Percentiles rank a stretch among this genome's conserved stretches.
These are phyloP conservation scores for Pelargonium fulgidum DNA, from an alignment of 441 rosid genomes.

Conservation along the genomic window DNA sequence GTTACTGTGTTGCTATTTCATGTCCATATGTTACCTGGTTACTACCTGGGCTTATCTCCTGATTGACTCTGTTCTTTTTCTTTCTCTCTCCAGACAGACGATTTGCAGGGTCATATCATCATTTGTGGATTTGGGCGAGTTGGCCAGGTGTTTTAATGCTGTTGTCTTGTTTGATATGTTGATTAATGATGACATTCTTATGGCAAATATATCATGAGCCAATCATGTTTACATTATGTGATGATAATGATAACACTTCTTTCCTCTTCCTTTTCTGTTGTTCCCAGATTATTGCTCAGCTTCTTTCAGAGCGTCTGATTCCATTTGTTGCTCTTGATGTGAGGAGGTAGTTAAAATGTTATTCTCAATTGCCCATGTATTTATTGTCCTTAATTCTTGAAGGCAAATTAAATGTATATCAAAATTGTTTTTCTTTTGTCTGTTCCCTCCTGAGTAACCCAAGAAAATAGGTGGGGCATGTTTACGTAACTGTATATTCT, in stretches of 20 bases:
- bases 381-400: slow-evolving; percentile 9
- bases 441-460: not conserved
- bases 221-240: not conserved
- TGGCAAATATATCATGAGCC: slow-evolving; percentile 12
- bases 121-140: slow-evolving; percentile 97
- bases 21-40: not conserved
- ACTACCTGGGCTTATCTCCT: not conserved
- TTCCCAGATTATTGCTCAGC: slow-evolving; percentile 92
- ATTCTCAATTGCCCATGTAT: not conserved
- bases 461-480: not conserved
- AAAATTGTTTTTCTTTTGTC: not conserved
- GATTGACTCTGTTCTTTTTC: not conserved
- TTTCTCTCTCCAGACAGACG: slow-evolving; percentile 72
- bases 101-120: slow-evolving; percentile 91
- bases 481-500: not conserved
- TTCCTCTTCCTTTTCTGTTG: no score
- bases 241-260: no score
- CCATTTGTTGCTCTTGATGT: slow-evolving; percentile 98
- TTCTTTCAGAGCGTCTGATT: slow-evolving; percentile 90
- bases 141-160: slow-evolving; percentile 65
- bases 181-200: slow-evolving; percentile 3
- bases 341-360: slow-evolving; percentile 55
- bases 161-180: slow-evolving; percentile 12
- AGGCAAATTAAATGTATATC: not conserved
- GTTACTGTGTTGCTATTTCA: not conserved